Evolutionary conservation across 495 filamentous ascomycete genomes (phyloP), one percentile per base, ranked within the genome.

Genomic region (Penicillium manginii): DNA sequence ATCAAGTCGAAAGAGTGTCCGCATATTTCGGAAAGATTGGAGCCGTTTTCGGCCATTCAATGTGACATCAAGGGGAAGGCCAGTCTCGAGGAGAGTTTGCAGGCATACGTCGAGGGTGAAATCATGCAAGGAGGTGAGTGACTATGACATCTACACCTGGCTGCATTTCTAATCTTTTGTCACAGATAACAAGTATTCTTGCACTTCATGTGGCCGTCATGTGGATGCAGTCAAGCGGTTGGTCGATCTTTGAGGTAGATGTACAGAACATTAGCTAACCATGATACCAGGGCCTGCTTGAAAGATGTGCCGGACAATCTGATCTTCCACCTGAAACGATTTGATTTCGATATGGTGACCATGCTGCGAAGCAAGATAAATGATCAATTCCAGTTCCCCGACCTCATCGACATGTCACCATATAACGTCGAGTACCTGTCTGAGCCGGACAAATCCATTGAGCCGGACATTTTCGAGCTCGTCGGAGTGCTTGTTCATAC

Each of bases 31-130:
- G 92, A 97, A 65, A 81, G 88, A 23, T 75, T 90, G 8, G 96
- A 98, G 68, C 88, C 90, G 3, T 99, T 97, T 71, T 96, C 91
- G 8, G 94, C 94, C 11, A 94, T 99, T 54, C 91, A 97, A 60
- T 96, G 93, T 71, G 96, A 97, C 61, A 96, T 99, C 61, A 94
- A 96, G 67, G 94, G 94, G 45, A 99, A 97, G 71, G 81, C 78
- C 7, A 86, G 75, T 32, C 83, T 99, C 1, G 80, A 90, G 58
- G 92, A 98, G 55, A 97, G 94, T 68, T 76, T 99, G 12, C 86
- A 91, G 64, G 92, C 93, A 7, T 98, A 96, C 69, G 93, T 98
- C 12, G 90, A 93, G 66, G 94, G 94, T 2, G 96, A 99, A 67
- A 86, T 94, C 45, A 94, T 98, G 93, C 92, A 96, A 82, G 94